Conservation (phyloP, 2,329 filamentous ascomycete species). For the Pyrenophora seminiperda region DNA sequence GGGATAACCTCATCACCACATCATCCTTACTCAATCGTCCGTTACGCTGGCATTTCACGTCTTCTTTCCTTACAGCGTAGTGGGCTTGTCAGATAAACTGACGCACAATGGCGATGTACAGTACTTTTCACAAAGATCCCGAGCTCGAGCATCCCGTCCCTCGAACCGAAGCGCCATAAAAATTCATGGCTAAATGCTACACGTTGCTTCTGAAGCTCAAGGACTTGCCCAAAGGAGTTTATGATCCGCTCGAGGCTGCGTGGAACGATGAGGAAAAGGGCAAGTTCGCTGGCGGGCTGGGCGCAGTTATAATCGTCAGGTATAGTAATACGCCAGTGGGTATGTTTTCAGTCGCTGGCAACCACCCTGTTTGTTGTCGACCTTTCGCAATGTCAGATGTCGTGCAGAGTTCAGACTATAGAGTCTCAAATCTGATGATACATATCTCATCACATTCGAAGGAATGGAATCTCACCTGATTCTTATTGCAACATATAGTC, state of each 20-base stretch:
- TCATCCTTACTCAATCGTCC: not conserved
- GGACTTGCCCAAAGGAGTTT: slow-evolving; percentile 31
- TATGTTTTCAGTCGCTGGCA: slow-evolving; percentile 20
- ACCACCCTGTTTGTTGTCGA: not conserved
- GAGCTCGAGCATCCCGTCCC: slow-evolving; percentile 28
- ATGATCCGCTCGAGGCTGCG: slow-evolving; percentile 32
- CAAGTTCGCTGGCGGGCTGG: slow-evolving; percentile 35
- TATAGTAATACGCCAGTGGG: slow-evolving; percentile 41
- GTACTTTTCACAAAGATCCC: not conserved
- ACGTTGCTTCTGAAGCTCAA: slow-evolving; percentile 32
- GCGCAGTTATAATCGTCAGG: slow-evolving; percentile 35
- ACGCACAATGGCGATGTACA: not conserved
- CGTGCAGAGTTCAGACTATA: too few relatives aligned
- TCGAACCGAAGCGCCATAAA: slow-evolving; percentile 33
- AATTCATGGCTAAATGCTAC: slow-evolving; percentile 32
- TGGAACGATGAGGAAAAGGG: slow-evolving; percentile 25
- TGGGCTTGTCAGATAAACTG: too few relatives aligned
- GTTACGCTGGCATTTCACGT: not conserved
- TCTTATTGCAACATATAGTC: too few relatives aligned
- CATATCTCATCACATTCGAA: too few relatives aligned
- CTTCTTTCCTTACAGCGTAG: not conserved
- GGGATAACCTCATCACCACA: too few relatives aligned
- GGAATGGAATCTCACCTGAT: too few relatives aligned
- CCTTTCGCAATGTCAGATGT: too few relatives aligned
- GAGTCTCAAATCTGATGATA: too few relatives aligned